These are phyloP conservation scores for Cytospora chrysosperma DNA, from an alignment of 2,329 filamentous ascomycete genomes.

Conservation along the genomic window DNA sequence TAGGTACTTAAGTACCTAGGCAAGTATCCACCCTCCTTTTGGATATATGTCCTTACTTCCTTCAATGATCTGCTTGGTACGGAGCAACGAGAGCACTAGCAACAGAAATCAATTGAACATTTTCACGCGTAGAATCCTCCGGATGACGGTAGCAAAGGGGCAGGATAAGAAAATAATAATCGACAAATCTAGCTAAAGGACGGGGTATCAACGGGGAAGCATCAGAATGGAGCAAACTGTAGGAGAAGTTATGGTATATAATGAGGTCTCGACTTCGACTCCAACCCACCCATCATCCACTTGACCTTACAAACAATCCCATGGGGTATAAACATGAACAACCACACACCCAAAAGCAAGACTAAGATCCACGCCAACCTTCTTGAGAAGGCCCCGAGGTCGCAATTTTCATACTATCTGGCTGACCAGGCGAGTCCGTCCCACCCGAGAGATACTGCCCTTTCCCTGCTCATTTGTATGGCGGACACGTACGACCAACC, in stretches of 20 bases:
- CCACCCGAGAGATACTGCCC: neutral
- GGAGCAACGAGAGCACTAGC: no score
- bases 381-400: neutral
- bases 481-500: neutral
- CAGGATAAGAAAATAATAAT: neutral
- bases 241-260: neutral
- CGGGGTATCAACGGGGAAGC: neutral
- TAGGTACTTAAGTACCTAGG: no score
- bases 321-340: conserved; percentile 12
- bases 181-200: neutral
- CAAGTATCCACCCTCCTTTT: no score
- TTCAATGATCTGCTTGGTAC: no score
- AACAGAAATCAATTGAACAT: no score
- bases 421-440: neutral
- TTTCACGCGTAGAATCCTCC: no score
- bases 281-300: conserved; percentile 10
- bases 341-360: conserved; percentile 5
- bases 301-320: conserved; percentile 1
- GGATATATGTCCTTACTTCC: no score
- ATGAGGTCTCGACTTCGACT: conserved; percentile 4
- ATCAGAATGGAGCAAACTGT: neutral
- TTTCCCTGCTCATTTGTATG: neutral
- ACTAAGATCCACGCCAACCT: neutral
- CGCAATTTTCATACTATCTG: neutral
- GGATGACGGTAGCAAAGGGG: neutral